These are phyloP conservation scores for Pulicaria dysenterica DNA, from an alignment of 129 eudicot genomes.

Conservation along the genomic window DNA sequence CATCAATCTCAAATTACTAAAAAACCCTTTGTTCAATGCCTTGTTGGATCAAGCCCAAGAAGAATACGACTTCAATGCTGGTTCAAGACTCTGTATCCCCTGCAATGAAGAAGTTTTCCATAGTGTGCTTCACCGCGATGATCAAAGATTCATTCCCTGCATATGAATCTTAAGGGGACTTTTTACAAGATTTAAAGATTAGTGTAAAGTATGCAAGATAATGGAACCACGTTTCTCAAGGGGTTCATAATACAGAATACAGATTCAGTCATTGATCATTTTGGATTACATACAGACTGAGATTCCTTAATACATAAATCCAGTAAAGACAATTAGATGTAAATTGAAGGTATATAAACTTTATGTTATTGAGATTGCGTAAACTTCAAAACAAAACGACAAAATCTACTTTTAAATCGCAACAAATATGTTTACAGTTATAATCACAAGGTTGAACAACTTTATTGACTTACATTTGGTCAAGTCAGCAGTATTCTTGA, in stretches of 20 bases:
- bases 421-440: neutral
- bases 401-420: no score
- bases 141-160: conserved; percentile 39
- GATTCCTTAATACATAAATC: neutral
- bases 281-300: neutral
- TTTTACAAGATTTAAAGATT: conserved; percentile 18
- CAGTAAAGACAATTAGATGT: neutral
- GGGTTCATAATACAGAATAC: neutral
- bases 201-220: conserved; percentile 25
- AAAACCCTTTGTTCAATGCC: conserved; percentile 46
- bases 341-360: neutral
- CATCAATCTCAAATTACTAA: conserved; percentile 45
- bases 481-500: conserved; percentile 8
- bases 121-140: conserved; percentile 36
- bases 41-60: conserved; percentile 49
- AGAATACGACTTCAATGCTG: conserved; percentile 41
- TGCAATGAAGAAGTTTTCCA: conserved; percentile 49
- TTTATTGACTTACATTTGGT: neutral
- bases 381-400: neutral
- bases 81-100: conserved; percentile 51
- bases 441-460: neutral
- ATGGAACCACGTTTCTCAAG: neutral
- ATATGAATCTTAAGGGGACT: conserved; percentile 30
- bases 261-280: no score
- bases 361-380: neutral